Base-by-base conservation (phyloP, 768 basidiomycete species). In the Lanmaoa rubissima region DNA sequence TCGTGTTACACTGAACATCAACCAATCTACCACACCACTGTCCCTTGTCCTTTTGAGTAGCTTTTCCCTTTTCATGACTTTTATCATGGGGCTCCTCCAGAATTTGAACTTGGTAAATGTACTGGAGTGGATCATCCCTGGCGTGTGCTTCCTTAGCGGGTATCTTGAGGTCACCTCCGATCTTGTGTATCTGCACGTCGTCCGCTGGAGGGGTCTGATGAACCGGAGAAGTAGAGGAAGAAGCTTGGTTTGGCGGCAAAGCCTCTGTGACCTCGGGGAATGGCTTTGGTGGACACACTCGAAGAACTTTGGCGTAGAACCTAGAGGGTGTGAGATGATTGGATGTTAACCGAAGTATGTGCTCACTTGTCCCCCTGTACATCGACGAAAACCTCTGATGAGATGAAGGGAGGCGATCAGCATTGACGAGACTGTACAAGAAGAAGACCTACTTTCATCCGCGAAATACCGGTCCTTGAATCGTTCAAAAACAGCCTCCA, bases 401-500 rank as follows among this genome's bases (percentile, higher is more conserved):
- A 51, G 32, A 51, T 48, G 32, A 64, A 48, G 55, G 54, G 55
- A 51, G 43, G 44, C 16, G 50, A 59, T 71, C 44, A 64, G 63
- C 51, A 50, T 32, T 36, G 54, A 61, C 48, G 40, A 49, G 32
- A 59, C 36, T 26, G 9, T 36, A 44, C 35, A 44, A 54, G 53
- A 42, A 54, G 54, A 51, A 44, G 55, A 84, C 94, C 58, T 66
- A 95, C 94, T 88, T 75, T 99, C 97, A 63, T 85, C 87, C 42
- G 82, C 76, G 73, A 94, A 98, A 74, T 94, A 99, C 32, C 97
- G 84, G 75, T 98, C 91, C 66, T 94, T 94, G 81, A 94, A 98
- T 51, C 97, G 88, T 61, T 98, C 95, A 66, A 86, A 97, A 39
- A 98, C 91, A 48, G 89, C 87, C 71, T 99, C 97, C 17, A 96